phyloP scores from a whole-genome alignment of 345 rosid genomes.

The Lumnitzera racemosa region DNA sequence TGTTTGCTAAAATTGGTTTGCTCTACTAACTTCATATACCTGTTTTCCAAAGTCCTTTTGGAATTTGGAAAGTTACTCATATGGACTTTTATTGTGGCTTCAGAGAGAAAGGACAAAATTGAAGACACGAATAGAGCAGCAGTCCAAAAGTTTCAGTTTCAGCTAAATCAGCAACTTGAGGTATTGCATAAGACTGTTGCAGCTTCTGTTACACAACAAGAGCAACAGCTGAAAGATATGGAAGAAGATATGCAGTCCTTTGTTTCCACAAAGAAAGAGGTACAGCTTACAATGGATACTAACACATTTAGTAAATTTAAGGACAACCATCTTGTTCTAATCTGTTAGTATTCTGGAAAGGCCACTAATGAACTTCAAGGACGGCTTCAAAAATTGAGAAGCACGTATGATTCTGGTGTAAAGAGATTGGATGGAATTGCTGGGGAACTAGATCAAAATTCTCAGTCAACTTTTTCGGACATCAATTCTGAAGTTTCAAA shows the following conservation, averaged over 20 bases:
- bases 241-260: slow-evolving; percentile 95
- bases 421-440: slow-evolving; percentile 75
- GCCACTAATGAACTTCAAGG: slow-evolving; percentile 81
- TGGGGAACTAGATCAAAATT: slow-evolving; percentile 71
- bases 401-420: slow-evolving; percentile 65
- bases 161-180: slow-evolving; percentile 77
- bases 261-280: slow-evolving; percentile 80
- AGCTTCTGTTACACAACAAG: slow-evolving; percentile 81
- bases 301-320: neutral
- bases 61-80: neutral
- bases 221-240: slow-evolving; percentile 80
- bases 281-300: slow-evolving; percentile 10
- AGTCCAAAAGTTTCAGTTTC: slow-evolving; percentile 71
- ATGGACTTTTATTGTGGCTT: slow-evolving; percentile 12
- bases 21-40: slow-evolving; percentile 8
- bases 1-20: slow-evolving; percentile 85
- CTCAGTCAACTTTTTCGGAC: slow-evolving; percentile 62
- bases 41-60: neutral
- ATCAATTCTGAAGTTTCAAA: slow-evolving; percentile 76
- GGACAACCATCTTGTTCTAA: slow-evolving; percentile 5
- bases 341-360: slow-evolving; percentile 30
- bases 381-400: slow-evolving; percentile 60
- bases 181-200: slow-evolving; percentile 84
- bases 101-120: slow-evolving; percentile 91
- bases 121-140: slow-evolving; percentile 79